A percentile compares a stretch with the other conserved stretches of the same genome.
Evolutionary conservation across 2,329 filamentous ascomycete genomes (phyloP).

Genomic region (Venturia oleaginea): DNA sequence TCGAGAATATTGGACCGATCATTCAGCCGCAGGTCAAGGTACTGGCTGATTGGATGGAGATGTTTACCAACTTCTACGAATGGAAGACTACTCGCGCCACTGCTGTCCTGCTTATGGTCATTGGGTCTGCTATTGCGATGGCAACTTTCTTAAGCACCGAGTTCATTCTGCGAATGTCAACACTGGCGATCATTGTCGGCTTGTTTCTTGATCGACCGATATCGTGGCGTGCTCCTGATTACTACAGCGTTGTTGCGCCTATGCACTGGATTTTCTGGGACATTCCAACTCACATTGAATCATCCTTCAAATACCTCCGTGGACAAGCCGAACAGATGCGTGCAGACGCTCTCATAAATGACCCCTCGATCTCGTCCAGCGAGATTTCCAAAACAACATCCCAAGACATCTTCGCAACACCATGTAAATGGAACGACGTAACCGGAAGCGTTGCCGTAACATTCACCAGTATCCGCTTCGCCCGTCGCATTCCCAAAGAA

Average conservation of each 20-base stretch:
- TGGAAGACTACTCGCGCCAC: conserved; percentile 1
- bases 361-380: neutral
- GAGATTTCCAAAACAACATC: neutral
- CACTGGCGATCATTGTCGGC: neutral
- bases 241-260: neutral
- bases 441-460: neutral
- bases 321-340: neutral
- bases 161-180: neutral
- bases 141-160: neutral
- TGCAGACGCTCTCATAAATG: neutral
- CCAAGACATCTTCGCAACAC: neutral
- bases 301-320: conserved; percentile 3
- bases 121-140: neutral
- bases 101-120: neutral
- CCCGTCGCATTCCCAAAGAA: neutral
- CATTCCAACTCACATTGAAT: conserved; percentile 3
- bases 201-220: conserved; percentile 7
- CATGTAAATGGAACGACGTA: conserved; percentile 6
- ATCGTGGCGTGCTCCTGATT: conserved; percentile 1
- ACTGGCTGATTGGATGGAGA: conserved; percentile 7
- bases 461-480: neutral
- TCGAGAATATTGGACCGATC: conserved; percentile 3
- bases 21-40: neutral
- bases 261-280: conserved; percentile 10
- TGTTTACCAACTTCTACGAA: conserved; percentile 2